Conservation (phyloP, 352 stramenopile species). For the Phytophthora syringae region DNA sequence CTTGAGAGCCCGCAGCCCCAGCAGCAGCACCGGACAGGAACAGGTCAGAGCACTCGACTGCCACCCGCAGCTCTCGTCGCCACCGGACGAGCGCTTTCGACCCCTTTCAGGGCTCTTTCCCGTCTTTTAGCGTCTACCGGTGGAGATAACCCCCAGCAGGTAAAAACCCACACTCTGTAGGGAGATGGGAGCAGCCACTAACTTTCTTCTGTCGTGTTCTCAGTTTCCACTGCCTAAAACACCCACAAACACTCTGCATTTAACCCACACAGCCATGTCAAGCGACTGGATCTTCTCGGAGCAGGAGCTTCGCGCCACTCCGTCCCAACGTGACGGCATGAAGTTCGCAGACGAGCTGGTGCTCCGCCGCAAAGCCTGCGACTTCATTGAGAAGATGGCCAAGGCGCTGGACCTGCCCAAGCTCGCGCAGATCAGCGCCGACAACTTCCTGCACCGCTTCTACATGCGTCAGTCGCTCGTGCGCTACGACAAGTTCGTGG, state of each 20-base stretch:
- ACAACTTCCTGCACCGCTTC: constrained; percentile 91
- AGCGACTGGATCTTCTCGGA: constrained; percentile 84
- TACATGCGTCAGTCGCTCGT: constrained; percentile 87
- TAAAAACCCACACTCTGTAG: no score
- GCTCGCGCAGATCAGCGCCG: constrained; percentile 81
- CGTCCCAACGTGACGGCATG: constrained; percentile 80
- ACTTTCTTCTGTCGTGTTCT: constrained; percentile 9
- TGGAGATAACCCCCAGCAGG: constrained; percentile 39
- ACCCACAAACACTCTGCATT: neutral
- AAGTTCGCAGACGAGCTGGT: constrained; percentile 77
- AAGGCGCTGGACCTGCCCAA: constrained; percentile 82
- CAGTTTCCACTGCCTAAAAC: constrained; percentile 22
- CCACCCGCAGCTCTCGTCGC: constrained; percentile 20
- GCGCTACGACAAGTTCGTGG: constrained; percentile 87
- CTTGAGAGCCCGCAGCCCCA: constrained; percentile 19
- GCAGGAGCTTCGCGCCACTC: constrained; percentile 65
- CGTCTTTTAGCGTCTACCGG: constrained; percentile 17
- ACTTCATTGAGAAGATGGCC: constrained; percentile 89
- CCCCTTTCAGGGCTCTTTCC: constrained; percentile 7
- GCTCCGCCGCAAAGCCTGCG: constrained; percentile 74
- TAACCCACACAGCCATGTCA: constrained; percentile 34
- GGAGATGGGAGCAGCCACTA: neutral
- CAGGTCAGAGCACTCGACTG: constrained; percentile 13
- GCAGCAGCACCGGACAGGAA: constrained; percentile 24
- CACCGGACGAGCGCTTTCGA: constrained; percentile 28